Percentiles rank a stretch among this genome's conserved stretches.
These are phyloP conservation scores for Scutellaria galericulata DNA, from an alignment of 257 asterid species.

Conservation along the genomic window DNA sequence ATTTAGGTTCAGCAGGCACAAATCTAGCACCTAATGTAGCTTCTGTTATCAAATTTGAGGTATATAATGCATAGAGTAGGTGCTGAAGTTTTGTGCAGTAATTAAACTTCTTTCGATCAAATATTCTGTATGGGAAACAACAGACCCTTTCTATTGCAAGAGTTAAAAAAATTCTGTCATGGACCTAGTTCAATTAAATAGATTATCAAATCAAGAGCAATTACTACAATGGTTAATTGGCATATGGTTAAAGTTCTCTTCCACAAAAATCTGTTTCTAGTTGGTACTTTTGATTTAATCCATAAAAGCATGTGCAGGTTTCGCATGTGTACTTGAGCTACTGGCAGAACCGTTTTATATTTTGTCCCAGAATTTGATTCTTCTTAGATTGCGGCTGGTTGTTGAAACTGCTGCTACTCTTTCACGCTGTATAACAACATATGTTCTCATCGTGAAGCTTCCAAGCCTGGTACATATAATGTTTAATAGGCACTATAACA, in stretches of 20 bases:
- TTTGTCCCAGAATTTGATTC: conserved; percentile 83
- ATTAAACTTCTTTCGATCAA: background rate
- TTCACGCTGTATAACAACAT: conserved; percentile 76
- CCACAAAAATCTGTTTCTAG: background rate
- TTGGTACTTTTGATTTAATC: conserved; percentile 20
- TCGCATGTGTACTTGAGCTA: conserved; percentile 91
- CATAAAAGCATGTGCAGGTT: conserved; percentile 55
- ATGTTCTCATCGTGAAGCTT: conserved; percentile 72
- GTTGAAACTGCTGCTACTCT: conserved; percentile 85
- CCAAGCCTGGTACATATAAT: conserved; percentile 55
- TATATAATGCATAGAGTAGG: background rate
- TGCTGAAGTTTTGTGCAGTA: background rate
- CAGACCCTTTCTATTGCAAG: too few relatives aligned
- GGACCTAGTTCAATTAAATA: too few relatives aligned
- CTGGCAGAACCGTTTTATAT: conserved; percentile 93
- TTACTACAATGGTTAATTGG: background rate
- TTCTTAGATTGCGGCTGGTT: conserved; percentile 81
- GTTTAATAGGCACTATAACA: conserved; percentile 19
- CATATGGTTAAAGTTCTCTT: background rate
- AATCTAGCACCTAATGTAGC: background rate
- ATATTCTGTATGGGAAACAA: conserved; percentile 12
- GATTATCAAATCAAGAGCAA: too few relatives aligned
- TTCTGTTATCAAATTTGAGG: conserved; percentile 1
- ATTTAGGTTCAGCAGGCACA: background rate
- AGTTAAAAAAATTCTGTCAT: too few relatives aligned